phyloP scores from a whole-genome alignment of 2,329 filamentous ascomycete genomes.

The Ciborinia camelliae region DNA sequence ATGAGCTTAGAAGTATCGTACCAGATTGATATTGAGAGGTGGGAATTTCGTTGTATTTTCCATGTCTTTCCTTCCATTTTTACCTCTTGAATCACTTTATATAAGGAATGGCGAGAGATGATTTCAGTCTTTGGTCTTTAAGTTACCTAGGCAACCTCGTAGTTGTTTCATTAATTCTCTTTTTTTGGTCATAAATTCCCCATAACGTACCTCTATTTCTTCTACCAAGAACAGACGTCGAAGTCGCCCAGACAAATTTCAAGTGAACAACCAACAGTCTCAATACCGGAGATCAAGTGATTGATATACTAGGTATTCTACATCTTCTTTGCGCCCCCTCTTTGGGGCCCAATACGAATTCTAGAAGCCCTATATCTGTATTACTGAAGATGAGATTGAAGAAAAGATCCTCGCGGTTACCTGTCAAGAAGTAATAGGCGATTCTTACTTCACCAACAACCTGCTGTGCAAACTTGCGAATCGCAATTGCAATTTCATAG shows the following conservation, averaged over 20 bases:
- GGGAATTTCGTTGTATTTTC: background rate
- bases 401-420: background rate
- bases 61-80: no score
- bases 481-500: no score
- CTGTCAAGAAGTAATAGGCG: background rate
- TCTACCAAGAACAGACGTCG: no score
- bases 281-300: no score
- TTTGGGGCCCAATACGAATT: background rate
- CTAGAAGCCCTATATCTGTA: background rate
- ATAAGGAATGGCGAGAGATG: background rate
- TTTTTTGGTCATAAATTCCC: no score
- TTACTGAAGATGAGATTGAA: background rate
- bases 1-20: no score
- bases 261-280: background rate
- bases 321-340: background rate
- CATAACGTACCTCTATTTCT: no score
- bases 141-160: no score
- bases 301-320: background rate
- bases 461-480: background rate
- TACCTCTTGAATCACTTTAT: no score
- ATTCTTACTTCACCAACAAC: background rate
- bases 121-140: no score
- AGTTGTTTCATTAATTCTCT: no score
- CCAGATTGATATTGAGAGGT: no score
- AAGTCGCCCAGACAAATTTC: background rate